Conservation (phyloP, 306 rosid genomes). For the Ochetophila trinervis region DNA sequence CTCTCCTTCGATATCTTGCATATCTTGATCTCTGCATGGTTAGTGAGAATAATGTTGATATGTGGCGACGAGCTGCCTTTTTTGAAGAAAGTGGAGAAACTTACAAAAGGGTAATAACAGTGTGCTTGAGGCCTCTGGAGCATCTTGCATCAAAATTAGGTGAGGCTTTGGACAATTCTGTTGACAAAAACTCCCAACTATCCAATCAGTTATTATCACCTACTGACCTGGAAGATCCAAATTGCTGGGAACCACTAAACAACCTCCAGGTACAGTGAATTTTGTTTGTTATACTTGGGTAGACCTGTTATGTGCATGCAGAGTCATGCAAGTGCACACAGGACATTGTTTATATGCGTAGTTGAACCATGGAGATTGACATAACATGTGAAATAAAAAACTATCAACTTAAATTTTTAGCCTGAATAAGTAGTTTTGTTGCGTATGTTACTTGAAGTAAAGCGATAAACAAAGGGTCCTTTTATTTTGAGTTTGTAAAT, state of each 20-base stretch:
- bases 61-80: slow-evolving; percentile 95
- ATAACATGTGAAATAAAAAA: not conserved
- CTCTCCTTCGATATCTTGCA: slow-evolving; percentile 89
- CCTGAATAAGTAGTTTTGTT: too few species aligned
- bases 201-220: slow-evolving; percentile 72
- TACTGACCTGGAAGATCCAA: slow-evolving; percentile 46
- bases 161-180: slow-evolving; percentile 57
- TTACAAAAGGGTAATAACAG: slow-evolving; percentile 73
- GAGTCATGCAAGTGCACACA: not conserved
- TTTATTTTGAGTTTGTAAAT: too few species aligned
- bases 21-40: slow-evolving; percentile 95
- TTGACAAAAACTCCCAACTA: slow-evolving; percentile 49
- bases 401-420: not conserved
- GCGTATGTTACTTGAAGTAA: too few species aligned
- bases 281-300: not conserved
- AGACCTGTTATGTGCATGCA: too few species aligned
- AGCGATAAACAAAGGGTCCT: too few species aligned
- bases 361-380: not conserved
- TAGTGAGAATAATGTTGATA: slow-evolving; percentile 85
- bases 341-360: not conserved
- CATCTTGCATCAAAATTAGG: slow-evolving; percentile 60
- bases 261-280: slow-evolving; percentile 62
- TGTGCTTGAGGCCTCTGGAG: slow-evolving; percentile 82
- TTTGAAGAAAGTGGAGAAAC: slow-evolving; percentile 94
- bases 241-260: slow-evolving; percentile 49